Conservation (phyloP, 73 alveolate species). For the Symbiodinium natans region DNA sequence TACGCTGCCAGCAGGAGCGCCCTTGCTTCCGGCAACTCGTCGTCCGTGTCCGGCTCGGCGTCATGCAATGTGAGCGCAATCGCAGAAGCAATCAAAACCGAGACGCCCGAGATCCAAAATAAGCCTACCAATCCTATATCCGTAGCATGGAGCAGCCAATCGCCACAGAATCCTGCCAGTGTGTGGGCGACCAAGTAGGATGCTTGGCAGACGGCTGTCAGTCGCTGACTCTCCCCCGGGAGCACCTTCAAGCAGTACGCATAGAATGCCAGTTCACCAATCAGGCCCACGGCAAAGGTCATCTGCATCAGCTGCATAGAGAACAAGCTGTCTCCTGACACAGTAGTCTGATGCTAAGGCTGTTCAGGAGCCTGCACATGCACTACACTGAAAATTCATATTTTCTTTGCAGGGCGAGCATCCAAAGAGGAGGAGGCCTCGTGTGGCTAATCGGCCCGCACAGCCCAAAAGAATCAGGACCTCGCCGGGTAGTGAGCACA, state of each 20-base stretch:
- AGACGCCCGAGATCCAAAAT: conserved; percentile 31
- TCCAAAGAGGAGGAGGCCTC: conserved; percentile 33
- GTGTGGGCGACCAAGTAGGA: conserved; percentile 43
- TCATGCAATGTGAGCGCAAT: conserved; percentile 15
- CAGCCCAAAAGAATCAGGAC: conserved; percentile 51
- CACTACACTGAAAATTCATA: too few relatives aligned
- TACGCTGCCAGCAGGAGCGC: background rate
- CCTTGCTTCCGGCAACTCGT: background rate
- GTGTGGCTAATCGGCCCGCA: conserved; percentile 26
- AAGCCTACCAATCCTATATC: conserved; percentile 36
- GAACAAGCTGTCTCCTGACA: background rate
- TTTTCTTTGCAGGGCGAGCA: background rate
- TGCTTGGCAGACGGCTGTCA: conserved; percentile 37
- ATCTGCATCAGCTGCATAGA: conserved; percentile 73
- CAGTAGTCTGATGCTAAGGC: too few relatives aligned
- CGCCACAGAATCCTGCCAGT: conserved; percentile 36
- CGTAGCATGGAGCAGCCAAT: conserved; percentile 43
- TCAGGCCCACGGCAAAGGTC: conserved; percentile 58
- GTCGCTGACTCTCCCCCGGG: conserved; percentile 40
- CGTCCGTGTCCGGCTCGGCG: background rate
- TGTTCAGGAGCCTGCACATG: too few relatives aligned
- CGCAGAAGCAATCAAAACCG: conserved; percentile 19
- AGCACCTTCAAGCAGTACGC: conserved; percentile 64
- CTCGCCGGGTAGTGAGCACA: background rate
- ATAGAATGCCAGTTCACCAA: conserved; percentile 73